Percentiles rank a stretch among this genome's conserved stretches.
Conservation (phyloP, 1,284 basidiomycete genomes). For the Boletus semigastroideus region DNA sequence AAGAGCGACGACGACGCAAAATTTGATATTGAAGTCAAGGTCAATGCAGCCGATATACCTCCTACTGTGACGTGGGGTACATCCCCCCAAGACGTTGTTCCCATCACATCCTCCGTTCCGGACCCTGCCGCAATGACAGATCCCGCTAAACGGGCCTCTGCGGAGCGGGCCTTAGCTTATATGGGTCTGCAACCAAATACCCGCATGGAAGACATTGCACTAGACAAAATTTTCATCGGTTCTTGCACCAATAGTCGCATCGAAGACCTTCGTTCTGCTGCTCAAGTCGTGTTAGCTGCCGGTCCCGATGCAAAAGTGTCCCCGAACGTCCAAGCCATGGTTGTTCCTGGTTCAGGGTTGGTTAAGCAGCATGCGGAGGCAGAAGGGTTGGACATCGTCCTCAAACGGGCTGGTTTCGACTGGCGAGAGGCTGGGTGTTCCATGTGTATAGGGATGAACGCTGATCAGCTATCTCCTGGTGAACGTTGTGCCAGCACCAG, state of each 20-base stretch:
- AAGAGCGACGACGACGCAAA: constrained; percentile 86
- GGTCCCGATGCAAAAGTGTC: constrained; percentile 81
- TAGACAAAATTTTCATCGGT: constrained; percentile 96
- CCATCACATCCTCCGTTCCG: constrained; percentile 86
- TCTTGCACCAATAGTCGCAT: constrained; percentile 98
- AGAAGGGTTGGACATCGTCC: constrained; percentile 88
- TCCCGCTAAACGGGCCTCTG: constrained; percentile 67
- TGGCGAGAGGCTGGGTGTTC: constrained; percentile 98
- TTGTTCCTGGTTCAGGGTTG: constrained; percentile 93
- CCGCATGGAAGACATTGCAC: constrained; percentile 78
- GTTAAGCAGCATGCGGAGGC: constrained; percentile 95
- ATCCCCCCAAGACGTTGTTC: constrained; percentile 89
- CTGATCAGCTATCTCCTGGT: constrained; percentile 86
- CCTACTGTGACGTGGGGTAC: constrained; percentile 98
- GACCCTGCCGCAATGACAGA: constrained; percentile 73
- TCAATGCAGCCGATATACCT: constrained; percentile 86
- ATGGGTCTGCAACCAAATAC: constrained; percentile 89
- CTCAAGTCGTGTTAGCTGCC: constrained; percentile 75
- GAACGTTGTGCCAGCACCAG: constrained; percentile 96
- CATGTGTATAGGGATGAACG: constrained; percentile 99
- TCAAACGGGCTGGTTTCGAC: constrained; percentile 94
- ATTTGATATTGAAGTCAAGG: constrained; percentile 87
- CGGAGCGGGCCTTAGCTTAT: constrained; percentile 84
- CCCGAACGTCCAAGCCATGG: constrained; percentile 83
- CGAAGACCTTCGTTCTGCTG: constrained; percentile 83